Conservation (phyloP, 176 grass and related monocot species). For the Eleusine indica region DNA sequence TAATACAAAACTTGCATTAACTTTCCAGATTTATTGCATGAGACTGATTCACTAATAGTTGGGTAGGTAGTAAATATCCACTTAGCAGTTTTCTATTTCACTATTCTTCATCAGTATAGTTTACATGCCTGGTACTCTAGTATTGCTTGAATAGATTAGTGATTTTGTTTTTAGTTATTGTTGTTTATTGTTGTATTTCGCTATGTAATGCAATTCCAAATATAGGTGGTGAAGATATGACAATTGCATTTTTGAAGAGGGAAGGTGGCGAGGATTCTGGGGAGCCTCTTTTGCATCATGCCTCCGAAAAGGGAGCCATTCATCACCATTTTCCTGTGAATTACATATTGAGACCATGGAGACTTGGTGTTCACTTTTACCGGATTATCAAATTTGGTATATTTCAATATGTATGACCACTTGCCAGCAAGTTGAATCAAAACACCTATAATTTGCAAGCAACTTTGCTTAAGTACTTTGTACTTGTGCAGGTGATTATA, state of each 20-base stretch:
- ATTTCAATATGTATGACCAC: conserved; percentile 82
- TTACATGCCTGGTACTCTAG: neutral
- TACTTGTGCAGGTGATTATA: conserved; percentile 68
- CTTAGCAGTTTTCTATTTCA: neutral
- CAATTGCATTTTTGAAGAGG: conserved; percentile 80
- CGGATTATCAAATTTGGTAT: conserved; percentile 88
- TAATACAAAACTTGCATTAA: neutral
- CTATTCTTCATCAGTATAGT: neutral
- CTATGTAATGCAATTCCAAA: conserved; percentile 12
- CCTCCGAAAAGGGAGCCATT: conserved; percentile 64
- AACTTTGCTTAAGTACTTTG: conserved; percentile 7
- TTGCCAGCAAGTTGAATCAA: conserved; percentile 16
- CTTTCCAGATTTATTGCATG: neutral
- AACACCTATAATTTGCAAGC: neutral
- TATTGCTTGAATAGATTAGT: conserved; percentile 31
- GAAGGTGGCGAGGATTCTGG: conserved; percentile 57
- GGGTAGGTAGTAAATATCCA: neutral
- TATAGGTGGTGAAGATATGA: conserved; percentile 81
- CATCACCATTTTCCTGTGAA: conserved; percentile 90
- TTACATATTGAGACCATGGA: conserved; percentile 81
- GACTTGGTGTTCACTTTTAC: conserved; percentile 71
- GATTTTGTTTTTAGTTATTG: neutral
- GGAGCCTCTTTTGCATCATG: conserved; percentile 56
- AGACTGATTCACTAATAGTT: neutral
- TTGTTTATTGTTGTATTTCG: neutral